These are phyloP conservation scores for Lachnellula arida DNA, from an alignment of 2,329 filamentous ascomycete species.

Conservation along the genomic window DNA sequence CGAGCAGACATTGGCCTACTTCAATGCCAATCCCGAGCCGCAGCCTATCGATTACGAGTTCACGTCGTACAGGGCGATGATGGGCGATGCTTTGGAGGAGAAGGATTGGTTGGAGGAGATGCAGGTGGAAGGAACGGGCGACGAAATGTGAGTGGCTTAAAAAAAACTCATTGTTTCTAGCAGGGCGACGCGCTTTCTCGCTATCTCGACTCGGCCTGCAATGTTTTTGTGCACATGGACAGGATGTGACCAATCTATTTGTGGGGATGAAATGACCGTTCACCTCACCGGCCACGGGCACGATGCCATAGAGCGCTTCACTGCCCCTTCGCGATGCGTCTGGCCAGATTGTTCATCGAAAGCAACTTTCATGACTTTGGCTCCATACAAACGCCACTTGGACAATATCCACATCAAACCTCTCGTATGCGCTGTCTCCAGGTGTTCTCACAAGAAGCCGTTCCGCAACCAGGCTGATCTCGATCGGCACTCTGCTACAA, in stretches of 20 bases:
- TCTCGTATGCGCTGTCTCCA: not conserved
- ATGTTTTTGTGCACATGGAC: slow-evolving; percentile 1
- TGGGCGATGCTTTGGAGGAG: slow-evolving; percentile 6
- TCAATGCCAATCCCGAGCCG: slow-evolving; percentile 9
- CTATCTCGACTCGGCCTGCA: not conserved
- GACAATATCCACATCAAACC: slow-evolving; percentile 7
- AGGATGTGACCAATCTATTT: not conserved
- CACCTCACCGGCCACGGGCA: slow-evolving; percentile 1
- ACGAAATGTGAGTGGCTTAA: slow-evolving; percentile 10
- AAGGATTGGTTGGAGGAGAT: slow-evolving; percentile 3
- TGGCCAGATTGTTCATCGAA: slow-evolving; percentile 5
- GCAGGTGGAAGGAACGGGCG: not conserved
- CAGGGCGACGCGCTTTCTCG: no score
- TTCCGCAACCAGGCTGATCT: slow-evolving; percentile 7
- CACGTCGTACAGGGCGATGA: slow-evolving; percentile 1
- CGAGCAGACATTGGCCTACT: slow-evolving; percentile 5
- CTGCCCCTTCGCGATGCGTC: not conserved
- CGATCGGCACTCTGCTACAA: slow-evolving; percentile 1
- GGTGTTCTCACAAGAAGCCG: slow-evolving; percentile 1
- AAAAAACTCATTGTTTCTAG: slow-evolving; percentile 11
- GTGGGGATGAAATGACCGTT: not conserved
- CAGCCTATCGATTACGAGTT: not conserved
- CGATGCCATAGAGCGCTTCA: not conserved
- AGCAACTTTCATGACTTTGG: not conserved
- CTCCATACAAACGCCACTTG: not conserved